Percentiles rank a stretch among this genome's conserved stretches.
Evolutionary conservation across 805 yeast genomes (phyloP).

Genomic region (Kluyveromyces nonfermentans): DNA sequence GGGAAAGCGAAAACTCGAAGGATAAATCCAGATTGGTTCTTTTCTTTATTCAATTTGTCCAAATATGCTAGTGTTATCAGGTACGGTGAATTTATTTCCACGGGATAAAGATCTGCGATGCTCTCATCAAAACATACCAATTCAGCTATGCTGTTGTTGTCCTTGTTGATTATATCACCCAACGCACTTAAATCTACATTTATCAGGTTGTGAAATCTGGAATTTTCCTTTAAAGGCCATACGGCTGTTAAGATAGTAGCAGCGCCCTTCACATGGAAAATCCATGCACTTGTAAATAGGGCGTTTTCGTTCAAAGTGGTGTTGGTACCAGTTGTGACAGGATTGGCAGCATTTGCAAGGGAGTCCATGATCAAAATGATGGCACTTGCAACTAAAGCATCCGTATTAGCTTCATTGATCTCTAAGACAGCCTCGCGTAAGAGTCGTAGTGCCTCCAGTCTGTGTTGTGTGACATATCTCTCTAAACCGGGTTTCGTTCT

Average conservation of each 20-base stretch:
- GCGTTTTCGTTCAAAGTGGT: constrained; percentile 25
- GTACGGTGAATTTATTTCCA: constrained; percentile 74
- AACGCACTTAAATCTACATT: constrained; percentile 87
- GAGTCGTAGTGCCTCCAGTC: constrained; percentile 77
- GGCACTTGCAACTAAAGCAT: constrained; percentile 89
- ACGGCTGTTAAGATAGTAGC: constrained; percentile 92
- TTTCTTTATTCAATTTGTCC: constrained; percentile 73
- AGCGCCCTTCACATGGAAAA: constrained; percentile 93
- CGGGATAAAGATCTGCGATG: constrained; percentile 79
- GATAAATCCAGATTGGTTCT: constrained; percentile 77
- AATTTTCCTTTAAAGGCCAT: constrained; percentile 75
- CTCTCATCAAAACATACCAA: constrained; percentile 79
- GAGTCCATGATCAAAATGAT: constrained; percentile 87
- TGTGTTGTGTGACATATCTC: constrained; percentile 72
- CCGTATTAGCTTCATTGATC: constrained; percentile 77
- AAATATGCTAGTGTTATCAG: constrained; percentile 78
- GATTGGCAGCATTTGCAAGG: constrained; percentile 74
- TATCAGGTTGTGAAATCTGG: constrained; percentile 57
- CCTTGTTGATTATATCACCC: constrained; percentile 48
- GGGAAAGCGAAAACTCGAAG: constrained; percentile 87
- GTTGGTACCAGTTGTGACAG: constrained; percentile 30
- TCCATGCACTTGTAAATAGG: constrained; percentile 92
- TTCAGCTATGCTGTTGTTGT: constrained; percentile 38
- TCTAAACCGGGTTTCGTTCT: constrained; percentile 68
- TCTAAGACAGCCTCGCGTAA: constrained; percentile 79